Conservation (phyloP, 1,139 yeast species). For the Geotrichum europaeum region DNA sequence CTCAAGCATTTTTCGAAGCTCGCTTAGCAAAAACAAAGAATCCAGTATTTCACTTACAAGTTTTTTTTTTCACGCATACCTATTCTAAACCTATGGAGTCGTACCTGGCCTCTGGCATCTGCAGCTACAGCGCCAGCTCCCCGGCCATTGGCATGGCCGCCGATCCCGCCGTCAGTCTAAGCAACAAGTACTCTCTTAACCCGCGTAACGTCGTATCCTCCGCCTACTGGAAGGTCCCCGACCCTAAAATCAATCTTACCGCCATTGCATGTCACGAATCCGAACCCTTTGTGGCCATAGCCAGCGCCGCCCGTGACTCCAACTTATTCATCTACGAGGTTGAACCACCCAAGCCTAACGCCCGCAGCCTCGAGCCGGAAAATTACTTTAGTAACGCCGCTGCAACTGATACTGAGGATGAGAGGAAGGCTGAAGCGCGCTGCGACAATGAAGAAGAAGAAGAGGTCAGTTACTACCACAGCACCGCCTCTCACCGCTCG, state of each 20-base stretch:
- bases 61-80: neutral
- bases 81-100: neutral
- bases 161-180: conserved; percentile 2
- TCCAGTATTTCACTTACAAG: neutral
- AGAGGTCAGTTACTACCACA: neutral
- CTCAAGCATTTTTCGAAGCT: neutral
- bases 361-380: neutral
- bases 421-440: neutral
- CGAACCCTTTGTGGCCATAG: conserved; percentile 52
- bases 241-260: conserved; percentile 50
- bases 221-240: conserved; percentile 66
- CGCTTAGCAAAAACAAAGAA: neutral
- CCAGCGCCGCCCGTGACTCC: conserved; percentile 49
- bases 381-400: too few species aligned
- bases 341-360: conserved; percentile 33
- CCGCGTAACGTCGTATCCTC: conserved; percentile 15
- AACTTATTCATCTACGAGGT: conserved; percentile 64
- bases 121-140: neutral
- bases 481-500: neutral
- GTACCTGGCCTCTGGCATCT: neutral
- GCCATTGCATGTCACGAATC: conserved; percentile 45
- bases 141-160: neutral
- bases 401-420: neutral
- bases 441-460: neutral
- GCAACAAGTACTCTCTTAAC: conserved; percentile 13